Percentiles rank a stretch among this genome's conserved stretches.
phyloP scores from a whole-genome alignment of 768 basidiomycete species.

The Phlebiopsis flavidoalba region DNA sequence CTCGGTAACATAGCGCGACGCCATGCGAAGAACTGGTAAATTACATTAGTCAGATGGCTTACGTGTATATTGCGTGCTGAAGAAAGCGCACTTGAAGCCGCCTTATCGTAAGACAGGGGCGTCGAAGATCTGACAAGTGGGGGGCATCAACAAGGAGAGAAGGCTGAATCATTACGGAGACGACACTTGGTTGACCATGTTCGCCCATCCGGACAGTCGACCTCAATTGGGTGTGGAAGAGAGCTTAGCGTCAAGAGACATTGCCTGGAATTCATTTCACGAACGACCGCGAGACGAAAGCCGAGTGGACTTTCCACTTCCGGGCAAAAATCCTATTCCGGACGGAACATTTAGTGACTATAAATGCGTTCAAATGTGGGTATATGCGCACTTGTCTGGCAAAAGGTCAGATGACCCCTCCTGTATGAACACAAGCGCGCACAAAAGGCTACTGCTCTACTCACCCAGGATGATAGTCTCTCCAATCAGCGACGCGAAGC shows the following conservation, averaged over 20 bases:
- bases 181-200: slow-evolving; percentile 72
- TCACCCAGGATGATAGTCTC: slow-evolving; percentile 77
- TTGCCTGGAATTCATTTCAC: slow-evolving; percentile 68
- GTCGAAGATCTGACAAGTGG: slow-evolving; percentile 77
- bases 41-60: neutral
- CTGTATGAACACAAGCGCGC: neutral
- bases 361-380: neutral
- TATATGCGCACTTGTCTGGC: slow-evolving; percentile 49
- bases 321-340: slow-evolving; percentile 71
- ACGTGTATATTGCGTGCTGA: no score
- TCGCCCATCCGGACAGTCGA: slow-evolving; percentile 83
- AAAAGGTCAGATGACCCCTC: neutral
- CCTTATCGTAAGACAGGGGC: slow-evolving; percentile 82
- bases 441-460: slow-evolving; percentile 14
- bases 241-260: slow-evolving; percentile 75
- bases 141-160: neutral
- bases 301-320: slow-evolving; percentile 82
- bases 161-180: neutral
- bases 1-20: slow-evolving; percentile 84
- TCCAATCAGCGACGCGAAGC: slow-evolving; percentile 52
- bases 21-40: slow-evolving; percentile 76
- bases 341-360: neutral
- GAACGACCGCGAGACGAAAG: slow-evolving; percentile 80
- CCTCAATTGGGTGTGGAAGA: slow-evolving; percentile 94
- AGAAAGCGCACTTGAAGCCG: slow-evolving; percentile 52